Conservation (phyloP, 148 eudicot species). For the Limonium bicolor region DNA sequence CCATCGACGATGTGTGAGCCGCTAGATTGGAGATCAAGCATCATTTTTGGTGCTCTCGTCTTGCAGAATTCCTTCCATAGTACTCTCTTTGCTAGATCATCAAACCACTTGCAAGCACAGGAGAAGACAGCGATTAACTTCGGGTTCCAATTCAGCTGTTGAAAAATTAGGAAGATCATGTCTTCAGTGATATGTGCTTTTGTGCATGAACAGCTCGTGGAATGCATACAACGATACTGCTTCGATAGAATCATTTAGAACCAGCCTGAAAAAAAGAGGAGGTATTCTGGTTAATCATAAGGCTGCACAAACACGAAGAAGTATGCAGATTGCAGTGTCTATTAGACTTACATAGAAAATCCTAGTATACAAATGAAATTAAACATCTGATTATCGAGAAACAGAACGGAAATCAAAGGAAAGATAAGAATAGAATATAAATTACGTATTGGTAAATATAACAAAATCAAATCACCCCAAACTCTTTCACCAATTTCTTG, state of each 20-base stretch:
- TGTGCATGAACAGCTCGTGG: conserved; percentile 73
- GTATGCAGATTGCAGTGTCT: no score
- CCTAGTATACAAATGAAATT: no score
- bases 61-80: conserved; percentile 88
- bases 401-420: no score
- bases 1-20: conserved; percentile 84
- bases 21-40: conserved; percentile 64
- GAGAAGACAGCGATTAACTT: conserved; percentile 73
- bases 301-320: no score
- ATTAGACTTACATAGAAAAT: no score
- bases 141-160: conserved; percentile 76
- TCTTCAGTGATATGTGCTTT: conserved; percentile 88
- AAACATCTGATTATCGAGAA: no score
- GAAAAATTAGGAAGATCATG: conserved; percentile 57
- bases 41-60: conserved; percentile 86
- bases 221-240: conserved; percentile 89
- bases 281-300: no score
- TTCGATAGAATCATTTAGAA: conserved; percentile 60
- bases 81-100: conserved; percentile 81
- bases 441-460: no score
- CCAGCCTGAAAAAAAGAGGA: no score
- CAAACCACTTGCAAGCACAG: conserved; percentile 85
- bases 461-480: no score
- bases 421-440: no score
- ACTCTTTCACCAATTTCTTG: no score